Evolutionary conservation across 2,329 filamentous ascomycete genomes (phyloP), one percentile per base, ranked within the genome.

Genomic region (Colletotrichum kahawae): DNA sequence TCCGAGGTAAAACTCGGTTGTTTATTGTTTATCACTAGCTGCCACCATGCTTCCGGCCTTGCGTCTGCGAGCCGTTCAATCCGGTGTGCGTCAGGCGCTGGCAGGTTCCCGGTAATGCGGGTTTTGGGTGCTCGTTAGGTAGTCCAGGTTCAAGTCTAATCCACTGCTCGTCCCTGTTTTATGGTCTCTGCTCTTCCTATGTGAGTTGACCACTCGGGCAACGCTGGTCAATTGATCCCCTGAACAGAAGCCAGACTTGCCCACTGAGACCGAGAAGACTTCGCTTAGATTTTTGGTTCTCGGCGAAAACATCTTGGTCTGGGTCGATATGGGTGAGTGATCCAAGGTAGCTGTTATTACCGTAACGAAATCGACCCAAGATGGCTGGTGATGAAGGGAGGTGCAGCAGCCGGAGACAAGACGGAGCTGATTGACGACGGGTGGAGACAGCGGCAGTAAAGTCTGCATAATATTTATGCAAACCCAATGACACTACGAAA

Each of bases 1-100:
- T 56, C 66, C 71, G 66, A 73, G 66, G 71, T 73, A 57, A 27
- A 70, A 29, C 2, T 70, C 66, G 66, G 57, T 57, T 70, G 71
- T 54, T 51, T 29, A 38, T 31, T 5, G n/a, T 31, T 24, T 33
- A 21, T 18, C 8, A 21, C 7, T 68, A 29, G 54, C 21, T 57
- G 24, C 27, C 54, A 48, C 16, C 51, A 69, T 33, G 56, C 31
- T 31, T 31, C 63, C 34, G 16, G 36, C 62, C 56, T n/a, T 59
- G 31, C 4, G 27, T 33, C 14, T 29, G 16, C 13, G 14, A 12
- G 56, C 27, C 14, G 18, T n/a, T 29, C 56, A 31, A 33, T 7
- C 9, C 31, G 27, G 56, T 59, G n/a, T 51, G 1, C 43, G n/a
- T 10, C 43, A 4, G n/a, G n/a, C 4, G 6, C 43, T 51, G 43